A percentile compares a stretch with the other conserved stretches of the same genome.
Evolutionary conservation across 208 protist species (phyloP).

Genomic region (Trypanosoma theileri): DNA sequence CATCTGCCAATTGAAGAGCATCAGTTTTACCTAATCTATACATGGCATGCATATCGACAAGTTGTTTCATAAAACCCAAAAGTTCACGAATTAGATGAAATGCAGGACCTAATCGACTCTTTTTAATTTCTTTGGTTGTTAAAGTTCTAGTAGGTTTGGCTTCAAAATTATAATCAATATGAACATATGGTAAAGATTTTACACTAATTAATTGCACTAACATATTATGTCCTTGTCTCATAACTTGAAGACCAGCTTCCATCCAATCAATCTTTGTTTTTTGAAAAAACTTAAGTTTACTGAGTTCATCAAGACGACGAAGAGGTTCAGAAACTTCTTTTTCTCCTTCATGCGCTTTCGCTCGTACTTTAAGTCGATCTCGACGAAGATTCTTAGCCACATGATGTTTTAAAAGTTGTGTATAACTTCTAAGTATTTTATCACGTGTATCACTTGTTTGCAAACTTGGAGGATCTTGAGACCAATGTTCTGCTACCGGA

Average conservation of each 20-base stretch:
- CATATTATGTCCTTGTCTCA: constrained; percentile 99
- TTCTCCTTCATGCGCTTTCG: not conserved
- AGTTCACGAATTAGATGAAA: constrained; percentile 99
- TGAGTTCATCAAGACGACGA: constrained; percentile 92
- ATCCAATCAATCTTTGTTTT: constrained; percentile 99
- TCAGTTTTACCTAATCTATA: constrained; percentile 99
- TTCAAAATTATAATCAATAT: constrained; percentile 99
- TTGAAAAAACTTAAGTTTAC: constrained; percentile 99
- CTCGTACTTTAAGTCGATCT: constrained; percentile 59
- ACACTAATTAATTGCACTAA: constrained; percentile 99
- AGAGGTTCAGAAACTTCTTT: constrained; percentile 19
- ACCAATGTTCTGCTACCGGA: constrained; percentile 99
- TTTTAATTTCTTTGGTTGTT: constrained; percentile 99
- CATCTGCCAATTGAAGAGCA: constrained; percentile 99
- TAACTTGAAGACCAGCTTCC: constrained; percentile 99
- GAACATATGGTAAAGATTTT: constrained; percentile 99
- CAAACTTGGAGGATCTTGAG: constrained; percentile 91
- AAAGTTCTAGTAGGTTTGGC: constrained; percentile 99
- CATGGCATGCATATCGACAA: constrained; percentile 99
- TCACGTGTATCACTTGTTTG: constrained; percentile 61
- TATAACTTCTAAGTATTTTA: constrained; percentile 98
- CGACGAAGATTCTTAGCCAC: constrained; percentile 98
- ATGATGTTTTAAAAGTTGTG: constrained; percentile 99
- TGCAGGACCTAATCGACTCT: constrained; percentile 99
- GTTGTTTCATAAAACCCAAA: constrained; percentile 98